Evolutionary conservation across 129 eudicot genomes (phyloP), one percentile per base, ranked within the genome.

Genomic region (Sambucus nigra): DNA sequence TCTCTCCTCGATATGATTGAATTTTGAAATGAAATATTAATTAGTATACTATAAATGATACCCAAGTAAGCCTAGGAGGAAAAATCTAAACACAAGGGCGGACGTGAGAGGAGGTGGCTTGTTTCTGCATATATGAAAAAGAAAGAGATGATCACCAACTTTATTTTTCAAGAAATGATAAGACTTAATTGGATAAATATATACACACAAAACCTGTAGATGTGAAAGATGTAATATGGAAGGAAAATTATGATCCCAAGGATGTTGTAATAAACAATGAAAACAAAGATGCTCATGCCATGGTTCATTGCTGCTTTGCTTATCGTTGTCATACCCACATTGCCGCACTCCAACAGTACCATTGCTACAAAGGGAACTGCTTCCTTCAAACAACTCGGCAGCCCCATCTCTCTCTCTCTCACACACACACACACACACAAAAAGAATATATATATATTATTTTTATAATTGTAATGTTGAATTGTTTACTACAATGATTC

Each of bases 11-110:
- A 3, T 29, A 29, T 3, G 4, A 3, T 29, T 29, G 35, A 29
- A 8, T 29, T 3, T 3, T 29, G 4, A 29, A 29, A 8, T 8
- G 8, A 4, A 29, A 29, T 4, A 29, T 29, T 29, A 29, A 29
- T 29, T 4, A 29, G 8, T 29, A 4, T 3, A 29, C 35, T 29
- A 4, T 29, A 29, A 29, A 29, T 29, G 5, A 3, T 8, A 72
- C 78, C 78, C 78, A 53, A 55, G 38, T 46, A 64, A 40, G 31
- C 64, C 78, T 51, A 72, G 73, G 46, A 72, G 40, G 73, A 72
- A 72, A 28, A 66, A 60, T 39, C 73, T 59, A 42, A 62, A 63
- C 10, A 72, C 40, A 9, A 71, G 61, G 51, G 67, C 25, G 18
- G 58, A 59, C 24, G 60, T 39, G 23, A 71, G 51, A 18, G 67